Conservation (phyloP, 768 basidiomycete species). For the Cubamyces sp. region DNA sequence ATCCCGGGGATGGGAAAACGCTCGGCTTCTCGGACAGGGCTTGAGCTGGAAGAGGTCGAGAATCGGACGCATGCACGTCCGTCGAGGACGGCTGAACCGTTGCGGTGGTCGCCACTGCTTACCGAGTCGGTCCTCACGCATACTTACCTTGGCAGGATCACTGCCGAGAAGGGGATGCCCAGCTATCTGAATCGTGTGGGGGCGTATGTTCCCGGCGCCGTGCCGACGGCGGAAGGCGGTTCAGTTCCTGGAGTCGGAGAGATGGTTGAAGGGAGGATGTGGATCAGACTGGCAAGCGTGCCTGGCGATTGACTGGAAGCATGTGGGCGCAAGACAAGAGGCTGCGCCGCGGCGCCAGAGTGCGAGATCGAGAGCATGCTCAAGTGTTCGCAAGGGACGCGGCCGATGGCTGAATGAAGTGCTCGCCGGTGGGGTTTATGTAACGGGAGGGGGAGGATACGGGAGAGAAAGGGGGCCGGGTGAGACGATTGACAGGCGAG, state of each 20-base stretch:
- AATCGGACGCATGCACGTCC: neutral
- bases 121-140: too few species aligned
- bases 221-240: slow-evolving; percentile 10
- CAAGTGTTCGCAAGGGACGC: slow-evolving; percentile 1
- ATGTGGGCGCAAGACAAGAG: slow-evolving; percentile 21
- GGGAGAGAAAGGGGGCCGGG: neutral
- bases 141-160: too few species aligned
- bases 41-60: neutral
- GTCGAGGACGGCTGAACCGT: neutral
- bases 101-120: too few species aligned
- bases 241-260: slow-evolving; percentile 13
- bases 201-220: neutral
- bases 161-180: neutral
- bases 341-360: slow-evolving; percentile 19
- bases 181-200: neutral
- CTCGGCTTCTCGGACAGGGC: slow-evolving; percentile 12
- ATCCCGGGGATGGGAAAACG: slow-evolving; percentile 1
- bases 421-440: slow-evolving; percentile 12
- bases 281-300: slow-evolving; percentile 16
- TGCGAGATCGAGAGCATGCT: slow-evolving; percentile 9
- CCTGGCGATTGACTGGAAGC: slow-evolving; percentile 24
- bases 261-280: slow-evolving; percentile 10
- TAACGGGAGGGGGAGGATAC: neutral
- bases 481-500: slow-evolving; percentile 15
- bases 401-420: slow-evolving; percentile 1